Percentiles rank a stretch among this genome's conserved stretches.
phyloP scores from a whole-genome alignment of 352 stramenopile genomes.

The Globisporangium echinulatum region DNA sequence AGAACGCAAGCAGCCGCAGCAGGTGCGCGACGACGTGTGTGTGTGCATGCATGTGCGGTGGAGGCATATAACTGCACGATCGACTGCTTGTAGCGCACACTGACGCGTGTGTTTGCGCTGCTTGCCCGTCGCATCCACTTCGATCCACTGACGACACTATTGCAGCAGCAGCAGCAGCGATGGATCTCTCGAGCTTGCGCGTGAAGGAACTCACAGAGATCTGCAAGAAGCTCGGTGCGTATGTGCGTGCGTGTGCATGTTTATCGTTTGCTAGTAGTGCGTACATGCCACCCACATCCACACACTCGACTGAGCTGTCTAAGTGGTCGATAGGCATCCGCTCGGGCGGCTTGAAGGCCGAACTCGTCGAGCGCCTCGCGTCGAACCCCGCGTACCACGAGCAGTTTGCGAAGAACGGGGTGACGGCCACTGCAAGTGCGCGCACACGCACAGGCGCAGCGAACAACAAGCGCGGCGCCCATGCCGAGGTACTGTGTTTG shows the following conservation, averaged over 20 bases:
- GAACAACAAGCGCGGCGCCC: not conserved
- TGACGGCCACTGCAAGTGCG: slow-evolving; percentile 1
- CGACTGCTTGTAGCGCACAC: too few relatives aligned
- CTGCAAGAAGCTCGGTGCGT: slow-evolving; percentile 39
- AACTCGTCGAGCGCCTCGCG: slow-evolving; percentile 70
- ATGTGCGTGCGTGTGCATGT: not conserved
- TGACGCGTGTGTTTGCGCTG: too few relatives aligned
- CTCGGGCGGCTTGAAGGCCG: slow-evolving; percentile 62
- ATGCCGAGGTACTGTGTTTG: not conserved
- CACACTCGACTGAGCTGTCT: not conserved
- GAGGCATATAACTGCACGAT: too few relatives aligned
- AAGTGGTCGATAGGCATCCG: slow-evolving; percentile 40
- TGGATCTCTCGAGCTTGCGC: slow-evolving; percentile 65
- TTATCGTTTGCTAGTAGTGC: not conserved
- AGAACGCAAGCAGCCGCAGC: too few relatives aligned
- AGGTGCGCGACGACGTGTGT: too few relatives aligned
- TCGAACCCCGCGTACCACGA: slow-evolving; percentile 42
- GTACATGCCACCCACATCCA: too few relatives aligned
- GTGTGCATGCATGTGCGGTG: too few relatives aligned
- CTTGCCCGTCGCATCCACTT: not conserved
- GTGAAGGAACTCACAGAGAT: slow-evolving; percentile 82
- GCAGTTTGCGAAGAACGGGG: slow-evolving; percentile 22
- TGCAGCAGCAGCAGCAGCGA: slow-evolving; percentile 7
- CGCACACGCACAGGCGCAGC: too few relatives aligned
- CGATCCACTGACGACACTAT: not conserved